phyloP scores from a whole-genome alignment of 345 rosid genomes.

The Erucastrum elatum region DNA sequence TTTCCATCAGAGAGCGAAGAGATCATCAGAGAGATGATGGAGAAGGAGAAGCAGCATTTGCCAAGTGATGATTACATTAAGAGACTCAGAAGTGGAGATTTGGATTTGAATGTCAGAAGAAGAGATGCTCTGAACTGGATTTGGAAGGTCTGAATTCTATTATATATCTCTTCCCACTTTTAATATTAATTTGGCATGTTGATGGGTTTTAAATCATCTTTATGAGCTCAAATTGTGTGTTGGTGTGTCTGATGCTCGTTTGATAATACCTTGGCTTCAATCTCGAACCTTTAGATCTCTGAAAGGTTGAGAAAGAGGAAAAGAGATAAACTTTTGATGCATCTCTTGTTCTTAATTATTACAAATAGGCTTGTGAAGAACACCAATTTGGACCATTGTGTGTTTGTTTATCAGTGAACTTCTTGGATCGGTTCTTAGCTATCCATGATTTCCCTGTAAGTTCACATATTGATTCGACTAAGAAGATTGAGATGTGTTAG shows the following conservation, averaged over 20 bases:
- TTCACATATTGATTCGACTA: slow-evolving; percentile 19
- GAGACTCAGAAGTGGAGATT: slow-evolving; percentile 57
- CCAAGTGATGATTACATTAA: slow-evolving; percentile 55
- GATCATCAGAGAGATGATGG: slow-evolving; percentile 56
- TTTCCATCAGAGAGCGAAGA: slow-evolving; percentile 50
- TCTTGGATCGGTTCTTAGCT: slow-evolving; percentile 73
- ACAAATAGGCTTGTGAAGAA: slow-evolving; percentile 58
- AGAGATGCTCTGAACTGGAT: slow-evolving; percentile 71
- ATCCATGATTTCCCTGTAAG: slow-evolving; percentile 67
- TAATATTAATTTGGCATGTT: neutral
- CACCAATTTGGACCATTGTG: slow-evolving; percentile 58
- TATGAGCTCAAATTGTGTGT: slow-evolving; percentile 19
- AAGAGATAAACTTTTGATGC: neutral
- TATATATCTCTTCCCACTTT: neutral
- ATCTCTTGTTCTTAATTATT: neutral
- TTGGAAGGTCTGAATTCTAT: slow-evolving; percentile 49
- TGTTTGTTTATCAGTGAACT: slow-evolving; percentile 57
- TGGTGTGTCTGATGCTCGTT: neutral
- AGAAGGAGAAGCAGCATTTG: slow-evolving; percentile 57
- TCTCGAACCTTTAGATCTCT: slow-evolving; percentile 21
- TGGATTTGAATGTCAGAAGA: slow-evolving; percentile 56
- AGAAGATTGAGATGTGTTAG: neutral
- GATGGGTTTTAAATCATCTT: neutral
- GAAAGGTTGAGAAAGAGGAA: neutral
- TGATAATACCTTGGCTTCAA: neutral